phyloP scores from a whole-genome alignment of 371 early-diverging fungal species.

The Sporodiniella umbellata region DNA sequence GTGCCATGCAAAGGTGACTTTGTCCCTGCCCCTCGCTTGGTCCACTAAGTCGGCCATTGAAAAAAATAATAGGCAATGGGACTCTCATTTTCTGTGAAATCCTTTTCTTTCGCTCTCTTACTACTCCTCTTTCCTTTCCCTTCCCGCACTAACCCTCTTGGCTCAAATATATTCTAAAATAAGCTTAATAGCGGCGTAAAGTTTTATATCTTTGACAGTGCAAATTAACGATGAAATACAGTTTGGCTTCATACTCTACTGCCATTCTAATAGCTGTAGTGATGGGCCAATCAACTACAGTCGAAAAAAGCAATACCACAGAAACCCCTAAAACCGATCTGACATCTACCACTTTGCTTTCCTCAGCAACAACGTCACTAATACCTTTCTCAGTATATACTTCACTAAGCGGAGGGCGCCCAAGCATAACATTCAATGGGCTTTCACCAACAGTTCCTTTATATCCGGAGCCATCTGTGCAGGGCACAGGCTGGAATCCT shows the following conservation, averaged over 20 bases:
- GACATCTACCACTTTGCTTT: background rate
- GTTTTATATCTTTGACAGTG: background rate
- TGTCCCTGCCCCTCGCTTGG: background rate
- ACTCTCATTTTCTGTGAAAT: background rate
- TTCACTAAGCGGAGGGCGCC: background rate
- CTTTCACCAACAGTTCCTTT: background rate
- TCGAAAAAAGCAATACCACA: background rate
- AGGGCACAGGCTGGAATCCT: constrained; percentile 21
- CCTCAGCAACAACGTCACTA: background rate
- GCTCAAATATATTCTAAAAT: background rate
- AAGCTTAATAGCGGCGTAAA: background rate
- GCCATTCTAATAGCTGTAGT: background rate
- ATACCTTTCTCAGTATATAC: background rate
- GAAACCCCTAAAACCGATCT: too few species aligned
- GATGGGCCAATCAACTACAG: background rate
- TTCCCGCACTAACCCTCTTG: background rate
- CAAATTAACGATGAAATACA: background rate
- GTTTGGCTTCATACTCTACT: background rate
- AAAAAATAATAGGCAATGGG: background rate
- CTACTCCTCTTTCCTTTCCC: background rate
- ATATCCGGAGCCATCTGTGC: constrained; percentile 14
- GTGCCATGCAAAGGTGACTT: background rate
- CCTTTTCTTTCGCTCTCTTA: background rate
- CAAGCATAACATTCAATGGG: background rate
- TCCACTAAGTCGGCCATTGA: background rate